Evolutionary conservation across 306 rosid species (phyloP).

Genomic region (Acacia acuminata): DNA sequence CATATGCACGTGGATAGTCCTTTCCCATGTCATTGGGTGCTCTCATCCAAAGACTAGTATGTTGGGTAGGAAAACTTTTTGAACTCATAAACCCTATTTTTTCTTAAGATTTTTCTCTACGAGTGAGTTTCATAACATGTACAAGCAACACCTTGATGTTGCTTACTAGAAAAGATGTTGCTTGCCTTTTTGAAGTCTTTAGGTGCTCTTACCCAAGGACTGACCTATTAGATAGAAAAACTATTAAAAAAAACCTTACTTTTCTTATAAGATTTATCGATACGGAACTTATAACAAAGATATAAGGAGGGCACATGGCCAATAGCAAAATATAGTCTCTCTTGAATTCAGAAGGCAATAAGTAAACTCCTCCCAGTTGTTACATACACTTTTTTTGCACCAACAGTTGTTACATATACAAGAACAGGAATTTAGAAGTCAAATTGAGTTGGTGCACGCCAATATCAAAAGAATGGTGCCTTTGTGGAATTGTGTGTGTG

Average conservation of each 20-base stretch:
- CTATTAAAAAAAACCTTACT: no score
- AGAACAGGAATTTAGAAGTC: no score
- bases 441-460: not conserved
- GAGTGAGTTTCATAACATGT: no score
- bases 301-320: not conserved
- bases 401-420: not conserved
- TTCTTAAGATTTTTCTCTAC: no score
- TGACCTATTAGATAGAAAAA: not conserved
- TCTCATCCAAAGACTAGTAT: no score
- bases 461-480: not conserved
- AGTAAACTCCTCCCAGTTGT: not conserved
- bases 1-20: no score
- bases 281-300: no score
- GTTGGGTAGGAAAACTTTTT: not conserved
- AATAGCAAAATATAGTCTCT: not conserved
- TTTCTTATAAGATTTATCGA: not conserved
- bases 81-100: not conserved
- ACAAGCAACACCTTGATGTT: not conserved
- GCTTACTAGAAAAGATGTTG: no score
- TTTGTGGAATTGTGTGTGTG: not conserved
- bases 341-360: no score
- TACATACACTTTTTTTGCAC: no score
- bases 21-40: no score
- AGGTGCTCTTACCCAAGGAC: not conserved
- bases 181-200: no score